Percentiles rank a stretch among this genome's conserved stretches.
Evolutionary conservation across 2,329 filamentous ascomycete species (phyloP).

Genomic region (Mycosphaerella sp.): DNA sequence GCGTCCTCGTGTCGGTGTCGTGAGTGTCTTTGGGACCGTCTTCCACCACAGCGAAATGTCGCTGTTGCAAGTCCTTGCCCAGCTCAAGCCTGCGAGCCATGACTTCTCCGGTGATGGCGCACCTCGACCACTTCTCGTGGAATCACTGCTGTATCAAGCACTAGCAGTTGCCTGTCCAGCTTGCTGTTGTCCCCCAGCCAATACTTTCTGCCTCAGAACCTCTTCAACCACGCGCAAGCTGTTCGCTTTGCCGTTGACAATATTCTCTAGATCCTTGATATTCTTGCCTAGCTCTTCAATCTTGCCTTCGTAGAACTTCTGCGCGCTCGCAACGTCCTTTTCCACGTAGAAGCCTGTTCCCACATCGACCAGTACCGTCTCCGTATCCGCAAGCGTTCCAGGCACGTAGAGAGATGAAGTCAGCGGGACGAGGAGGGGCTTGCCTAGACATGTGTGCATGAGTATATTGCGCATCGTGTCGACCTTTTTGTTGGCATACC

Average conservation of each 20-base stretch:
- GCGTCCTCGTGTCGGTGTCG: too few relatives aligned
- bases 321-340: slow-evolving; percentile 62
- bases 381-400: slow-evolving; percentile 66
- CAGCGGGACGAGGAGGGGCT: slow-evolving; percentile 77
- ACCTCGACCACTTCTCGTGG: not conserved
- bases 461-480: not conserved
- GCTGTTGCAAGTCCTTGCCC: too few relatives aligned
- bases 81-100: not conserved
- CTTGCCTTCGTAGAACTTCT: slow-evolving; percentile 62
- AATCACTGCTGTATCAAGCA: not conserved
- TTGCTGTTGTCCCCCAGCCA: slow-evolving; percentile 26
- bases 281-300: slow-evolving; percentile 60
- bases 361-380: slow-evolving; percentile 81
- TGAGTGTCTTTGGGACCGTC: too few relatives aligned
- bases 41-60: too few relatives aligned
- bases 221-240: slow-evolving; percentile 87
- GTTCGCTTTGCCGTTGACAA: slow-evolving; percentile 69
- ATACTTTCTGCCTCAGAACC: slow-evolving; percentile 50
- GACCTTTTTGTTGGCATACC: slow-evolving; percentile 15
- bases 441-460: slow-evolving; percentile 38
- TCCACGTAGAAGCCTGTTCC: slow-evolving; percentile 94
- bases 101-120: too few relatives aligned
- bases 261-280: slow-evolving; percentile 61
- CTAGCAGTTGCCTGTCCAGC: slow-evolving; percentile 12
- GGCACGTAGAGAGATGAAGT: slow-evolving; percentile 94